Base-by-base conservation (phyloP, 73 alveolate genomes). In the Paramecium pentaurelia region DNA sequence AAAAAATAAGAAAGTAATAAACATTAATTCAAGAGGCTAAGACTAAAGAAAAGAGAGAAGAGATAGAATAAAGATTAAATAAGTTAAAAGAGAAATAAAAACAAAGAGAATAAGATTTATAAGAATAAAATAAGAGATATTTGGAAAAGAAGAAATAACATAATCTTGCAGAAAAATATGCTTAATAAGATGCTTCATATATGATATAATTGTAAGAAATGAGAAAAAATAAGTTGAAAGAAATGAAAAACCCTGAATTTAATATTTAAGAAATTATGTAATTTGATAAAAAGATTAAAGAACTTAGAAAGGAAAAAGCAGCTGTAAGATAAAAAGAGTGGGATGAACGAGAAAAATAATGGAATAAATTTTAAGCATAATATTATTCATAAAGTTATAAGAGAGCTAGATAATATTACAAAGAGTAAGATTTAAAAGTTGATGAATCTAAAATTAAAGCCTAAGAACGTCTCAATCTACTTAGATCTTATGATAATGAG, bases 221-320 rank as follows among this genome's bases (percentile, higher is more conserved):
- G 30, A 89, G 88, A 58, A 89, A 89, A 73, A 45, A 28, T 47
- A 64, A 83, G 14, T 73, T 89, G 37, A 68, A 77, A 36, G 92
- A 89, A 44, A 71, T 71, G 49, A 89, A 60, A 30, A 83, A 71
- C 8, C 77, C 71, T 28, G 92, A 89, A 71, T 71, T 89, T 89
- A 73, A 89, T 71, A 51, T 60, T 0, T 47, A 89, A 25, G 94
- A 89, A 27, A 70, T 89, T 51, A 89, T 71, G 18, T 22, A 71
- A 51, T 83, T 71, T 45, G 91, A 89, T 14, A 45, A 73, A 64
- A 89, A 73, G 58, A 58, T 89, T 40, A 60, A 71, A 28, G 92
- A 89, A 25, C 20, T 45, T 27, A 27, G 58, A 44, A 32, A 27
- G 25, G 73, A 80, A 7, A 80, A 80, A 80, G 71, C 71, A 49